Conservation (phyloP, 2,329 filamentous ascomycete species). For the Botrytis sinoallii region DNA sequence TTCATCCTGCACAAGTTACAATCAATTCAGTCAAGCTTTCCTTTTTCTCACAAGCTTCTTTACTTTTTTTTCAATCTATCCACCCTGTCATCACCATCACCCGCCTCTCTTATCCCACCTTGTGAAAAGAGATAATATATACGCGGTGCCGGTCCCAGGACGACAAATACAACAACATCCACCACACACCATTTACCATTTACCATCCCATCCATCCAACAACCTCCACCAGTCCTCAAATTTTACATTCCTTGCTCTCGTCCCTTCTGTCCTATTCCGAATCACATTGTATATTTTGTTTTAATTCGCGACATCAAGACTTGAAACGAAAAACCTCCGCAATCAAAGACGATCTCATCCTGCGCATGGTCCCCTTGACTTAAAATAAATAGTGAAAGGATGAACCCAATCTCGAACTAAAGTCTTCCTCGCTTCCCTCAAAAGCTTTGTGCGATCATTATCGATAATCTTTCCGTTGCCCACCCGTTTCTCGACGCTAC, state of each 20-base stretch:
- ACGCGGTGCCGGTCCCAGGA: background rate
- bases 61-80: background rate
- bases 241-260: slow-evolving; percentile 13
- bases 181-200: background rate
- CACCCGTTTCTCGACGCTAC: slow-evolving; percentile 17
- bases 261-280: background rate
- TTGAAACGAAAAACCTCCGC: slow-evolving; percentile 13
- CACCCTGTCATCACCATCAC: background rate
- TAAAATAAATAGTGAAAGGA: slow-evolving; percentile 12
- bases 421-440: background rate
- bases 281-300: background rate
- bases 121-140: background rate
- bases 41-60: background rate
- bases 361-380: slow-evolving; percentile 8
- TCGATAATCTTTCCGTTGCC: background rate
- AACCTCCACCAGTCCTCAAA: slow-evolving; percentile 3
- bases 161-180: background rate
- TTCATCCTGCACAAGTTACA: background rate
- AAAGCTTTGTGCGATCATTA: background rate
- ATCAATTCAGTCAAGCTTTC: background rate
- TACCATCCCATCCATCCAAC: background rate
- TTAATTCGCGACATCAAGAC: background rate
- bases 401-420: slow-evolving; percentile 10
- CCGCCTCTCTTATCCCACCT: background rate
- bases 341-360: slow-evolving; percentile 6